These are phyloP conservation scores for Rhodosorus marinus DNA, from an alignment of 23 red algal species.

Conservation along the genomic window DNA sequence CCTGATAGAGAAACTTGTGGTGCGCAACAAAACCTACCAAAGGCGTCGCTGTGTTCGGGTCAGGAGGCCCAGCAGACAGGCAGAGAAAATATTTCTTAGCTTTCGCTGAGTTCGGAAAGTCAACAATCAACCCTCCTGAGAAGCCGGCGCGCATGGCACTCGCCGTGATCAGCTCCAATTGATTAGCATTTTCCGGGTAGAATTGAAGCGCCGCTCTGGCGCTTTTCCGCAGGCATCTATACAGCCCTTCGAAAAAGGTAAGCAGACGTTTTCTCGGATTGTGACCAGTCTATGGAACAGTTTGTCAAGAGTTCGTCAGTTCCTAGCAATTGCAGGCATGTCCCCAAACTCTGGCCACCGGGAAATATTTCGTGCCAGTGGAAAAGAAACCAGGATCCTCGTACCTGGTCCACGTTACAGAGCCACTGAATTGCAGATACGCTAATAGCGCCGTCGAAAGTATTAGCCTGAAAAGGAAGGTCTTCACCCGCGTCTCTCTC, in stretches of 20 bases:
- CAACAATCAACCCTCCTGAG: slow-evolving; percentile 71
- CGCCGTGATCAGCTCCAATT: slow-evolving; percentile 39
- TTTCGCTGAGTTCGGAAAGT: slow-evolving; percentile 74
- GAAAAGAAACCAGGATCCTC: too few relatives aligned
- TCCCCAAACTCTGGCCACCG: too few relatives aligned
- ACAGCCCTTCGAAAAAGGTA: slow-evolving; percentile 65
- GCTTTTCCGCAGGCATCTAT: slow-evolving; percentile 33
- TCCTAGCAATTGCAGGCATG: background rate
- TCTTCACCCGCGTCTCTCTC: slow-evolving; percentile 52
- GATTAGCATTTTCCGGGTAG: slow-evolving; percentile 61
- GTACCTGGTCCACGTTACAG: slow-evolving; percentile 71
- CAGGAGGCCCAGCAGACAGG: slow-evolving; percentile 51
- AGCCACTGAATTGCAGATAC: slow-evolving; percentile 97
- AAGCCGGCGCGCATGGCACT: slow-evolving; percentile 65
- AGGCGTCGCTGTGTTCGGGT: background rate
- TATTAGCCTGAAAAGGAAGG: slow-evolving; percentile 39
- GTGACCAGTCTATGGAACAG: slow-evolving; percentile 7
- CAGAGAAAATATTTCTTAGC: slow-evolving; percentile 83
- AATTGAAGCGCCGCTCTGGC: slow-evolving; percentile 78
- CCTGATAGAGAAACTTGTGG: too few relatives aligned
- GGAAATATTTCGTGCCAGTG: too few relatives aligned
- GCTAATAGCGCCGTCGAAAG: slow-evolving; percentile 73
- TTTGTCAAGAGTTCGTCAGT: background rate
- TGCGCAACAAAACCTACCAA: too few relatives aligned
- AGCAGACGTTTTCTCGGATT: slow-evolving; percentile 47